These are phyloP conservation scores for Nakazawaea ishiwadae DNA, from an alignment of 805 yeast species.

Conservation along the genomic window DNA sequence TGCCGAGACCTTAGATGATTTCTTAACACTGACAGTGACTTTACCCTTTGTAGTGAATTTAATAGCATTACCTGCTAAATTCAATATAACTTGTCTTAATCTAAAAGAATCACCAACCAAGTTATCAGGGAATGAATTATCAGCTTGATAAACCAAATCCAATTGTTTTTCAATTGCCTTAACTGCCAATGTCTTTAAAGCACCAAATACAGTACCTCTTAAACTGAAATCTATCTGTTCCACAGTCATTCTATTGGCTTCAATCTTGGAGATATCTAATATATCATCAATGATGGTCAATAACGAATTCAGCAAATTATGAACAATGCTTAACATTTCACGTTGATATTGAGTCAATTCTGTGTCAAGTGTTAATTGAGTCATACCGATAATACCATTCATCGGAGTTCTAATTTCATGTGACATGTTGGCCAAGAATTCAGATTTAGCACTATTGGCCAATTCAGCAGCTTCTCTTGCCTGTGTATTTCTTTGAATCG, in stretches of 20 bases:
- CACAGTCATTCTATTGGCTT: conserved; percentile 89
- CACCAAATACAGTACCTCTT: conserved; percentile 86
- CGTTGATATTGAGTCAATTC: conserved; percentile 88
- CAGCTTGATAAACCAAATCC: conserved; percentile 76
- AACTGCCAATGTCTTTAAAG: conserved; percentile 82
- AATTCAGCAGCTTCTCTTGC: conserved; percentile 93
- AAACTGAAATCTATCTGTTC: conserved; percentile 84
- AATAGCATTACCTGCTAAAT: conserved; percentile 85
- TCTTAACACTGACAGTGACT: conserved; percentile 70
- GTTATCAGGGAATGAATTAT: conserved; percentile 82
- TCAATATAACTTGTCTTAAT: conserved; percentile 79
- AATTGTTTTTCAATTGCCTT: conserved; percentile 84
- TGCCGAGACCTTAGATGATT: conserved; percentile 31
- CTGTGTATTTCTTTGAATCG: conserved; percentile 86
- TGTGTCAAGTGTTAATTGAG: conserved; percentile 82
- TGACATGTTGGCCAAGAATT: conserved; percentile 84
- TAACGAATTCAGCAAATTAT: conserved; percentile 79
- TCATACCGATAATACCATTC: conserved; percentile 92
- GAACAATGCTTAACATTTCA: conserved; percentile 87
- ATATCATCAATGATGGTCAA: conserved; percentile 87
- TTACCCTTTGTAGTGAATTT: conserved; percentile 82
- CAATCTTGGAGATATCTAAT: conserved; percentile 88
- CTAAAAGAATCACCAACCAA: conserved; percentile 87
- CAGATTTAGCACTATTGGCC: conserved; percentile 86
- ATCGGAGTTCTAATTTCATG: conserved; percentile 88